phyloP scores from a whole-genome alignment of 176 grass and related monocot genomes.

The Musa acuminata region DNA sequence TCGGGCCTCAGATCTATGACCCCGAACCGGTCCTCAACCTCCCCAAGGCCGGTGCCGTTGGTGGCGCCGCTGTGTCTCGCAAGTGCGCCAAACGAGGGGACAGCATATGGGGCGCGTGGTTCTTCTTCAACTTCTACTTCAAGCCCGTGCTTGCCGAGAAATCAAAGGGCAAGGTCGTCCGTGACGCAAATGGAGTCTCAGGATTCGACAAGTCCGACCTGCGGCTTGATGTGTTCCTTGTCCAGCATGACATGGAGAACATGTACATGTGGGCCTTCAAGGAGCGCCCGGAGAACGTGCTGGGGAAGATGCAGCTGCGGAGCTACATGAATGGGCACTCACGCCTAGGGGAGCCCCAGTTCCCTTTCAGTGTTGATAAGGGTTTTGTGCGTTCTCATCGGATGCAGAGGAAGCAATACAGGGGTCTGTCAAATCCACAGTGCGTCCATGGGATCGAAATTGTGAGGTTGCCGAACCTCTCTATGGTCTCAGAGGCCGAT shows the following conservation, averaged over 20 bases:
- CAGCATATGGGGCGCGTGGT: too few relatives aligned
- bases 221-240: too few relatives aligned
- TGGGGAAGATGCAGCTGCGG: too few relatives aligned
- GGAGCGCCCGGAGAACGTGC: too few relatives aligned
- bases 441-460: slow-evolving; percentile 72
- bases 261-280: too few relatives aligned
- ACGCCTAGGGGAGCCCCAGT: slow-evolving; percentile 32
- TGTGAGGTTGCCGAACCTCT: slow-evolving; percentile 37
- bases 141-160: slow-evolving; percentile 43
- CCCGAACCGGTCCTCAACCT: slow-evolving; percentile 37
- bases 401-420: too few relatives aligned
- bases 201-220: slow-evolving; percentile 20
- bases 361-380: too few relatives aligned
- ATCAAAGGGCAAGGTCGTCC: slow-evolving; percentile 32
- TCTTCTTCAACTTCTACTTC: slow-evolving; percentile 52
- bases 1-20: slow-evolving; percentile 45
- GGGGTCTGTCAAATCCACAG: slow-evolving; percentile 49
- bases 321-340: slow-evolving; percentile 83
- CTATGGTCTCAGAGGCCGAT: slow-evolving; percentile 27
- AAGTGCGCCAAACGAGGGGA: slow-evolving; percentile 52
- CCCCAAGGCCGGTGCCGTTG: slow-evolving; percentile 28
- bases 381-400: slow-evolving; percentile 1
- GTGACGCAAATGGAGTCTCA: slow-evolving; percentile 23
- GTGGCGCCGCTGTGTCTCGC: slow-evolving; percentile 21
- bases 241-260: too few relatives aligned